Base-by-base conservation (phyloP, 441 rosid species). In the Dalechampia spathulata region DNA sequence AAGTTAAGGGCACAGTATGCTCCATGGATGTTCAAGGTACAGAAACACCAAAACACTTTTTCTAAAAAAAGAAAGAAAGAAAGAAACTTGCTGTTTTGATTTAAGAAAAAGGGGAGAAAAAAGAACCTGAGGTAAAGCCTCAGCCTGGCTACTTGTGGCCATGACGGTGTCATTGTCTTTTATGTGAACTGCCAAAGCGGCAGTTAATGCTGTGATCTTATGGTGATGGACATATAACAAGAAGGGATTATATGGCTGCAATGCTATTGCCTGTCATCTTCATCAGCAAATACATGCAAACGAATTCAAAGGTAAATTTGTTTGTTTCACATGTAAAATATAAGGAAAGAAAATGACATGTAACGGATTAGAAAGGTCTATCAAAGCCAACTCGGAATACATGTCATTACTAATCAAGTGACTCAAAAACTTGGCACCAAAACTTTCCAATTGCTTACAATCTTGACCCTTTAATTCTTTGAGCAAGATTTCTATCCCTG, bases 401-500 rank as follows among this genome's bases (percentile, higher is more conserved):
- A 36, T 55, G 64, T 63, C 40, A 20, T 23, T 52, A 45, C 57
- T 34, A 57, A 61, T 17, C 32, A 39, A 43, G 47, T 55, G 52
- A 55, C 61, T 63, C 17, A 30, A 30, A 28, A 55, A 54, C 41
- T 9, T 19, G 61, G 37, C n/a, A 49, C 42, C 48, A 62, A 54
- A 64, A 22, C 64, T 65, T 52, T 46, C 30, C 16, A 49, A 2
- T 6, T 20, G 62, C 63, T 9, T 61, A 45, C 63, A n/a, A 55
- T 49, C 44, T 60, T 58, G 13, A 55, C 26, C 52, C 41, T 39
- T 38, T 22, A 28, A 17, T 45, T 28, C 42, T 32, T 44, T 59
- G 14, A 46, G 39, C 50, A 51, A 55, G 54, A 17, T 30, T 51
- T 60, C 61, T 40, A 16, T 3, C 48, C 41, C 12, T 9, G 61